Evolutionary conservation across 2,329 filamentous ascomycete species (phyloP).

Genomic region (Colletotrichum eremochloae): DNA sequence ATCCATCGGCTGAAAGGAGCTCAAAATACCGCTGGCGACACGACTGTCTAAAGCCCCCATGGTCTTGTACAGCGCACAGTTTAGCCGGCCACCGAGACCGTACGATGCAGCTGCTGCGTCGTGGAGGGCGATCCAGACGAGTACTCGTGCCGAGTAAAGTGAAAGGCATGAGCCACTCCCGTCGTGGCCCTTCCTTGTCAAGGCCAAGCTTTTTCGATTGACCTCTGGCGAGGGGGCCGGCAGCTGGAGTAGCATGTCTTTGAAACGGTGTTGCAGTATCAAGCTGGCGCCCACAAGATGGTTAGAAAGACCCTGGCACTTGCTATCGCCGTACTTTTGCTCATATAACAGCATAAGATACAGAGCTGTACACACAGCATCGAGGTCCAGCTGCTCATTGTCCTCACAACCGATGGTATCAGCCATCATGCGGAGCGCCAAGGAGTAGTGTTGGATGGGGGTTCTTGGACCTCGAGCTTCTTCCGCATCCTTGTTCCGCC

Average conservation of each 20-base stretch:
- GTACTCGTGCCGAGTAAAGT: constrained; percentile 51
- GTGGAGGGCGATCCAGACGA: constrained; percentile 51
- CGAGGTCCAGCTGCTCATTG: constrained; percentile 46
- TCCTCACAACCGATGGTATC: constrained; percentile 46
- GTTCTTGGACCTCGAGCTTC: constrained; percentile 30
- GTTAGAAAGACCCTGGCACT: constrained; percentile 48
- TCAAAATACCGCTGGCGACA: constrained; percentile 10
- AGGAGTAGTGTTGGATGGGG: constrained; percentile 49
- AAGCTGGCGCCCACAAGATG: constrained; percentile 51
- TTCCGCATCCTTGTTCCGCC: constrained; percentile 40
- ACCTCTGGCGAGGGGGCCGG: constrained; percentile 32
- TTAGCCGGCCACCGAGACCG: constrained; percentile 52
- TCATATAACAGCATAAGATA: constrained; percentile 56
- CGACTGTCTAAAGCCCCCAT: constrained; percentile 25
- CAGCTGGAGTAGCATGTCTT: constrained; percentile 34
- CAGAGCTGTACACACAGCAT: constrained; percentile 49
- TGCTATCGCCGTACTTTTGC: constrained; percentile 54
- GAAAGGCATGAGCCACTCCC: constrained; percentile 44
- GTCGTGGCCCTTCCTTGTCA: constrained; percentile 20
- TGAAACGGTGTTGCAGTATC: constrained; percentile 48
- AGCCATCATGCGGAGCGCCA: constrained; percentile 50
- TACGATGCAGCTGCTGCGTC: constrained; percentile 50
- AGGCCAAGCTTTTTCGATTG: constrained; percentile 34
- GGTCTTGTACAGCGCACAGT: constrained; percentile 45
- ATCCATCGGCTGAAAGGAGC: constrained; percentile 37